These are phyloP conservation scores for Lactarius tabidus DNA, from an alignment of 768 basidiomycete species.

Conservation along the genomic window DNA sequence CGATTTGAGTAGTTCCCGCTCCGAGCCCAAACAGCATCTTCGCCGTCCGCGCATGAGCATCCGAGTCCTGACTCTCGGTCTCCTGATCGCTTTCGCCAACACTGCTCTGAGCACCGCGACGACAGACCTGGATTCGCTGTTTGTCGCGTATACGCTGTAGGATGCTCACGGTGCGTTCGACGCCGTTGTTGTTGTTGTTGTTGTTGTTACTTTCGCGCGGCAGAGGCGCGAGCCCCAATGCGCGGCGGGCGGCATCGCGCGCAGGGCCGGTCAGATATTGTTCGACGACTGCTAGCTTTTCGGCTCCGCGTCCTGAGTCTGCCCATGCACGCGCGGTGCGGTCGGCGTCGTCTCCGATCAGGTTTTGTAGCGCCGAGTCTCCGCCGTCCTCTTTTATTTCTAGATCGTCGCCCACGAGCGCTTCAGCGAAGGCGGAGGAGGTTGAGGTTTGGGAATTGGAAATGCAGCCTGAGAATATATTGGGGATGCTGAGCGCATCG, in stretches of 20 bases:
- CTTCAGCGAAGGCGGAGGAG: not conserved
- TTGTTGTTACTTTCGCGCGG: not conserved
- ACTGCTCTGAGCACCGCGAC: not conserved
- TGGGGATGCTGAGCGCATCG: conserved; percentile 71
- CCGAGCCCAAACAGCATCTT: conserved; percentile 13
- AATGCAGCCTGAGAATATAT: conserved; percentile 63
- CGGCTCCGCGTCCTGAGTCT: conserved; percentile 41
- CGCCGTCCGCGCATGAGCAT: conserved; percentile 16
- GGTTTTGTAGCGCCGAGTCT: conserved; percentile 58
- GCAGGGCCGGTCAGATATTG: conserved; percentile 40
- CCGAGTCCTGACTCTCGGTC: conserved; percentile 18
- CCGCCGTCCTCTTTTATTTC: conserved; percentile 28
- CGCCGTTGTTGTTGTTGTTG: no score
- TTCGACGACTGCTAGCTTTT: conserved; percentile 44
- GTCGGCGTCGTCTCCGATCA: conserved; percentile 50
- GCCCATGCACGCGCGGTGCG: conserved; percentile 53
- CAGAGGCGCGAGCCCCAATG: conserved; percentile 4
- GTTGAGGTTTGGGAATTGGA: conserved; percentile 25
- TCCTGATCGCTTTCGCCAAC: conserved; percentile 14
- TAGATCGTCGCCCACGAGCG: conserved; percentile 10
- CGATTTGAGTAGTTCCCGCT: not conserved
- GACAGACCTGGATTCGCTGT: conserved; percentile 15
- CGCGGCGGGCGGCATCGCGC: conserved; percentile 31
- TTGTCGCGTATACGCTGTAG: conserved; percentile 11
- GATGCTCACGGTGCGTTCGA: conserved; percentile 6